These are phyloP conservation scores for Glycyrrhiza uralensis DNA, from an alignment of 306 rosid genomes.

Conservation along the genomic window DNA sequence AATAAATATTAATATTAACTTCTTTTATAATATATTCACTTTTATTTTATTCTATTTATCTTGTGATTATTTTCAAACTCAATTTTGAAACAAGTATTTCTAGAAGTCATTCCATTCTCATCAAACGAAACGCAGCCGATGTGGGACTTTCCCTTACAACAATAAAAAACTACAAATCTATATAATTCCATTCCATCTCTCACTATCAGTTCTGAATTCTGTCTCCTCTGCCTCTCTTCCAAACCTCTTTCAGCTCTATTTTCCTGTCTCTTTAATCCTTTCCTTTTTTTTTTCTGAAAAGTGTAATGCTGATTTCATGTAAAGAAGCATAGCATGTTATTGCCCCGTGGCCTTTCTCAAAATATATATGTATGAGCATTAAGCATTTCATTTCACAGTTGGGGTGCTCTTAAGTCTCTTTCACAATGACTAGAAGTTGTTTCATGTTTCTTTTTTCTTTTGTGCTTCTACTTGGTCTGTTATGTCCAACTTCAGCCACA, in stretches of 20 bases:
- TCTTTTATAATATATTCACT: background rate
- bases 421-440: slow-evolving; percentile 49
- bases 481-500: slow-evolving; percentile 69
- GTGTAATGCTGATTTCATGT: slow-evolving; percentile 28
- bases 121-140: background rate
- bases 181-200: slow-evolving; percentile 37
- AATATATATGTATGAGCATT: slow-evolving; percentile 29
- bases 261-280: slow-evolving; percentile 34
- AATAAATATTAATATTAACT: too few relatives aligned
- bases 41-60: background rate
- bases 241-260: slow-evolving; percentile 37
- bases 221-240: slow-evolving; percentile 32
- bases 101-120: background rate
- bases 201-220: slow-evolving; percentile 24
- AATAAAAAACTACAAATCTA: slow-evolving; percentile 20
- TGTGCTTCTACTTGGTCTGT: slow-evolving; percentile 46
- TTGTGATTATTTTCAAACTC: too few relatives aligned
- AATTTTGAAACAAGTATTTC: too few relatives aligned
- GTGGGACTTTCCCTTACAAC: background rate
- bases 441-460: slow-evolving; percentile 42
- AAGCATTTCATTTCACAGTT: slow-evolving; percentile 34
- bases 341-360: slow-evolving; percentile 40
- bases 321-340: slow-evolving; percentile 32
- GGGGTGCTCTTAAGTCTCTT: slow-evolving; percentile 5
- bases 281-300: slow-evolving; percentile 29